Base-by-base conservation (phyloP, 371 early-diverging fungal genomes). In the Blakeslea trispora region DNA sequence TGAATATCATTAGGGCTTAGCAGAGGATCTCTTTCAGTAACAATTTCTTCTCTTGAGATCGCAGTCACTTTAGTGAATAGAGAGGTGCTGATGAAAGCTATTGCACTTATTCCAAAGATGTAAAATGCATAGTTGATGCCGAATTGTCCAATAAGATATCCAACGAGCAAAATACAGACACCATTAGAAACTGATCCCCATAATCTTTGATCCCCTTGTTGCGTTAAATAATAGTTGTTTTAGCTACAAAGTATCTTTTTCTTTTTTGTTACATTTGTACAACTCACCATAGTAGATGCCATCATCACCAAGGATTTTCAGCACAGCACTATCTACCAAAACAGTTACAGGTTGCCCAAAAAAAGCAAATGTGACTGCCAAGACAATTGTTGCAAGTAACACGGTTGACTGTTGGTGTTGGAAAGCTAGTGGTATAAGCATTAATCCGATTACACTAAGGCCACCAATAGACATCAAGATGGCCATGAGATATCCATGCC, bases 141-240 rank as follows among this genome's bases (percentile, higher is more conserved):
- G 6, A 55, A 43, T 1, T 34, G 15, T 1, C 64, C 57, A 43
- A 76, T 67, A 56, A 73, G 45, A 2, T 71, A 45, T 15, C 77
- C 77, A 1, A 73, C 77, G 7, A 68, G 18, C 5, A 76, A 50
- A 2, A 76, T 69, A 31, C 58, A 57, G 14, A 66, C 45, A 9
- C 73, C 77, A 41, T 73, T 73, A 7, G 77, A 72, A 17, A 76
- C 54, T 2, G 73, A 73, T 2, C 77, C 77, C 77, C 77, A 76
- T 35, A 76, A 32, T n/a, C 77, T 57, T 45, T 76, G 77, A 34
- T 68, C 68, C 11, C 76, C 76, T 75, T 37, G 41, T n/a, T 22
- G n/a, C 22, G 9, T 19, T 40, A 17, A 21, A 11, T 4, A 41
- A 43, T 24, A 3, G n/a, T 8, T 19, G 8, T 15, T 28, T 28